phyloP scores from a whole-genome alignment of 2,329 filamentous ascomycete genomes.

The Clonostachys byssicola region DNA sequence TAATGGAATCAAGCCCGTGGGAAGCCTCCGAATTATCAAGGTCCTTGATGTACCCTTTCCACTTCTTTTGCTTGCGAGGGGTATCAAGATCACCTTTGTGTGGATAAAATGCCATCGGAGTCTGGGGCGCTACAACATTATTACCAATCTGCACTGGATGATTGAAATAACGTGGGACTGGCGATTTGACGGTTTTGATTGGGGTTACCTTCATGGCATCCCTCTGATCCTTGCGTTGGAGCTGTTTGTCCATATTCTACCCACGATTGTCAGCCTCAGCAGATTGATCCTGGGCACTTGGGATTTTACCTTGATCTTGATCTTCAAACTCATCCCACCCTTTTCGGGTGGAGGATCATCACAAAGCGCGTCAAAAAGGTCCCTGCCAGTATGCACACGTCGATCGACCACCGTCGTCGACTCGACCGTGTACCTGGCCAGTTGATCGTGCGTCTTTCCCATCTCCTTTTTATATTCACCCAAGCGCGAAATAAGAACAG shows the following conservation, averaged over 20 bases:
- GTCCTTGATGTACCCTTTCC: constrained; percentile 52
- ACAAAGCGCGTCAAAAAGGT: constrained; percentile 42
- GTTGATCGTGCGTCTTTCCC: constrained; percentile 28
- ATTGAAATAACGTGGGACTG: constrained; percentile 55
- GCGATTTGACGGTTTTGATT: constrained; percentile 43
- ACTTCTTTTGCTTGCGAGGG: constrained; percentile 46
- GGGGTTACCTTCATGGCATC: constrained; percentile 25
- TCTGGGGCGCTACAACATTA: constrained; percentile 56
- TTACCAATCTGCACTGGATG: constrained; percentile 57
- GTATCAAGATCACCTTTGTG: constrained; percentile 53
- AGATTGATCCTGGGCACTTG: neutral
- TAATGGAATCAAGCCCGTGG: constrained; percentile 52
- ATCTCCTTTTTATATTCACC: neutral
- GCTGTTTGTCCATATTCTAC: too few relatives aligned
- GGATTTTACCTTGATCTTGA: constrained; percentile 43
- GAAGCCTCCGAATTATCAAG: constrained; percentile 53
- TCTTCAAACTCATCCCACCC: constrained; percentile 34
- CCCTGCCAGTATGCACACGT: constrained; percentile 32
- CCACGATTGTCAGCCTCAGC: neutral
- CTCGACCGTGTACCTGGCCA: constrained; percentile 39
- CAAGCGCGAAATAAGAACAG: neutral
- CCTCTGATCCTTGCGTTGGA: constrained; percentile 11
- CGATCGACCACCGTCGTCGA: constrained; percentile 34
- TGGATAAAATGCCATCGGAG: constrained; percentile 56
- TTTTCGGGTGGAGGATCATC: constrained; percentile 25